Percentiles rank a stretch among this genome's conserved stretches.
Conservation (phyloP, 441 rosid genomes). For the Eugenia klotzschiana region DNA sequence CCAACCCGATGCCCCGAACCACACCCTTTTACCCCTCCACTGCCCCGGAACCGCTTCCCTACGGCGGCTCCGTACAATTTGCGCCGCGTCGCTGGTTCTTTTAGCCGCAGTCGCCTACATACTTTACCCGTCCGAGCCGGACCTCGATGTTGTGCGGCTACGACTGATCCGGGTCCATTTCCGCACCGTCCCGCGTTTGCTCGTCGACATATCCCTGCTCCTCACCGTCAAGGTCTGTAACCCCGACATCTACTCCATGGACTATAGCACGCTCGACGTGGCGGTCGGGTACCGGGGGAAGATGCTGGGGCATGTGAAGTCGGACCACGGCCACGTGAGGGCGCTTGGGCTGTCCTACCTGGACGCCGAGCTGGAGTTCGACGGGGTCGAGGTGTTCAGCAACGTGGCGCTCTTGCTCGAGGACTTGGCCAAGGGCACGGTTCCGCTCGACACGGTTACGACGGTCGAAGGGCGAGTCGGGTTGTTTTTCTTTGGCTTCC, state of each 20-base stretch:
- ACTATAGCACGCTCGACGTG: not conserved
- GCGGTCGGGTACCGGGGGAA: conserved; percentile 1
- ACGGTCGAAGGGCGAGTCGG: not conserved
- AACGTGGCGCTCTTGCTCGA: conserved; percentile 1
- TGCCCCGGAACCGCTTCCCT: not conserved
- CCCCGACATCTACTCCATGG: conserved; percentile 2
- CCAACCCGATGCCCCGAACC: not conserved
- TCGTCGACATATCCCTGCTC: not conserved
- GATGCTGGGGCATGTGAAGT: conserved; percentile 1
- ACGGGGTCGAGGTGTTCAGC: not conserved
- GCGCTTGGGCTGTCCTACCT: conserved; percentile 1
- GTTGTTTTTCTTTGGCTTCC: not conserved
- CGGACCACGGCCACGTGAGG: not conserved
- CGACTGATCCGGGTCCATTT: not conserved
- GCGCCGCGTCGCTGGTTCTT: not conserved
- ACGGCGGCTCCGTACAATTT: not conserved
- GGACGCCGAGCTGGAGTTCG: conserved; percentile 2
- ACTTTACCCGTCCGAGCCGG: conserved; percentile 2
- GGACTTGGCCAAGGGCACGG: conserved; percentile 4
- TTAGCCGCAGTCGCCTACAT: not conserved
- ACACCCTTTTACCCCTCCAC: not conserved
- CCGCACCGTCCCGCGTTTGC: not conserved
- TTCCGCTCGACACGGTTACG: conserved; percentile 2
- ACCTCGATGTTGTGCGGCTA: conserved; percentile 1
- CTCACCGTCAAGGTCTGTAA: not conserved